These are phyloP conservation scores for Purshia tridentata DNA, from an alignment of 306 rosid genomes.

Conservation along the genomic window DNA sequence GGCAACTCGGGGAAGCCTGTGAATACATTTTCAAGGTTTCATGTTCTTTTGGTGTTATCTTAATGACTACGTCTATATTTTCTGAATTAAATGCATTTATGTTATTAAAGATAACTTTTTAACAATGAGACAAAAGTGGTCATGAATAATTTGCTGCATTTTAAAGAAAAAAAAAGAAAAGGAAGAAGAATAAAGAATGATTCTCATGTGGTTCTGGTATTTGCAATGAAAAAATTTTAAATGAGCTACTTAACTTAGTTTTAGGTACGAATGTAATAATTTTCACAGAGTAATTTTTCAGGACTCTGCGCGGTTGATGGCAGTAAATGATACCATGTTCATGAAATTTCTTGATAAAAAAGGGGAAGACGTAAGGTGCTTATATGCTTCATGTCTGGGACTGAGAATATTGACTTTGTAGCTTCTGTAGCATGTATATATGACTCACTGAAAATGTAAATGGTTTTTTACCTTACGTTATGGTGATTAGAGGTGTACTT, in stretches of 20 bases:
- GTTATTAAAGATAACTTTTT: neutral
- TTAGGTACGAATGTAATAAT: no score
- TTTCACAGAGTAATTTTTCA: no score
- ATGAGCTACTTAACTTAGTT: no score
- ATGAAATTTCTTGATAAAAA: neutral
- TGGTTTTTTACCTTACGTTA: neutral
- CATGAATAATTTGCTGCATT: neutral
- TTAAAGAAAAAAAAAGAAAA: neutral
- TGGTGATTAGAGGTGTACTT: neutral
- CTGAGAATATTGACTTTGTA: neutral
- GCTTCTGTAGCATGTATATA: neutral
- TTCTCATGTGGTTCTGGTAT: no score
- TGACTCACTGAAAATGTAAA: neutral
- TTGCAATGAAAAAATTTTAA: no score
- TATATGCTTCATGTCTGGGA: neutral
- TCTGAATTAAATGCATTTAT: constrained; percentile 1
- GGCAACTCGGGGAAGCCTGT: neutral
- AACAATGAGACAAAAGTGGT: neutral
- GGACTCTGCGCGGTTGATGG: neutral
- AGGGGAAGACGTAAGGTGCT: no score
- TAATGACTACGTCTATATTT: neutral
- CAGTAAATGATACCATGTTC: neutral
- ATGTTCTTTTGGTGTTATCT: neutral
- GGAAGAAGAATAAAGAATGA: no score
- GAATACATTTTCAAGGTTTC: neutral